Percentiles rank a stretch among this genome's conserved stretches.
These are phyloP conservation scores for Pisolithus marmoratus DNA, from an alignment of 768 basidiomycete genomes.

Conservation along the genomic window DNA sequence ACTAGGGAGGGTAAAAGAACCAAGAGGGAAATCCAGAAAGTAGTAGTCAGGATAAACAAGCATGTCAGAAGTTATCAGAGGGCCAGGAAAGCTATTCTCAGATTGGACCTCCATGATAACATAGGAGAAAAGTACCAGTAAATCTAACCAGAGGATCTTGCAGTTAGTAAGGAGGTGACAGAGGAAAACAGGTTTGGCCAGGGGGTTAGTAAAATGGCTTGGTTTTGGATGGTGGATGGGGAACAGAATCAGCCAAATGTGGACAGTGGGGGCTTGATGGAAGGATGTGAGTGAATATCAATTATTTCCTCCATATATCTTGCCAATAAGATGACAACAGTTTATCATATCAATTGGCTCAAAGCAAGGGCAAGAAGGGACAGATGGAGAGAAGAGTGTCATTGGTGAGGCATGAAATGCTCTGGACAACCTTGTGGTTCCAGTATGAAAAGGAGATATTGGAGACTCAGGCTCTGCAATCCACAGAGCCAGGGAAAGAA, in stretches of 20 bases:
- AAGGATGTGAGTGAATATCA: not conserved
- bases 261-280: not conserved
- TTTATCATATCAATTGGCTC: conserved; percentile 3
- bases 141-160: not conserved
- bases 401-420: conserved; percentile 12
- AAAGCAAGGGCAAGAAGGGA: conserved; percentile 12
- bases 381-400: conserved; percentile 14
- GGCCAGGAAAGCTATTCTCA: not conserved
- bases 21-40: not conserved
- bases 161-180: not conserved
- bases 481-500: too few relatives aligned
- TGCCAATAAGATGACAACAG: not conserved
- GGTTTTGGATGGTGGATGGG: too few relatives aligned
- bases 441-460: not conserved
- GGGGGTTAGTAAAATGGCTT: not conserved
- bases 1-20: not conserved
- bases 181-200: not conserved
- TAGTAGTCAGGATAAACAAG: not conserved
- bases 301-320: not conserved
- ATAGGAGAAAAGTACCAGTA: not conserved
- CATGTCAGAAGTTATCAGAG: not conserved
- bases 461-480: too few relatives aligned
- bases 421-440: conserved; percentile 13
- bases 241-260: not conserved
- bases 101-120: not conserved